Conservation (phyloP, 345 rosid species). For the Corchorus capsularis region DNA sequence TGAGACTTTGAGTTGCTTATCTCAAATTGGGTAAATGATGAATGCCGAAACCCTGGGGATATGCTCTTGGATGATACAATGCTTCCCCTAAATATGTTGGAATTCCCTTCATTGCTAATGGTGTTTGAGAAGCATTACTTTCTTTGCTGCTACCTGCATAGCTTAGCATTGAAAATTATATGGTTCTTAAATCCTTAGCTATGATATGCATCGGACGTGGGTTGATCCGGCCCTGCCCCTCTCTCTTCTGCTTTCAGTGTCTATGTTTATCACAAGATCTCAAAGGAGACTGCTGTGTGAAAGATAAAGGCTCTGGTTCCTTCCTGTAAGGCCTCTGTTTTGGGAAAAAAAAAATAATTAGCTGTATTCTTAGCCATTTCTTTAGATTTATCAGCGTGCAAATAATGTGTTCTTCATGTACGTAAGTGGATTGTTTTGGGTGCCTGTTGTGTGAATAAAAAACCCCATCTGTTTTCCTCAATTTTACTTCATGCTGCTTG, state of each 20-base stretch:
- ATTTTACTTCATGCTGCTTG: neutral
- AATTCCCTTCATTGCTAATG: neutral
- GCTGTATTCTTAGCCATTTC: slow-evolving; percentile 41
- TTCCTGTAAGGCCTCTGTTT: slow-evolving; percentile 41
- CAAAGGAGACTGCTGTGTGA: slow-evolving; percentile 37
- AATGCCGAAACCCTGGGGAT: neutral
- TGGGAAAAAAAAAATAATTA: slow-evolving; percentile 18
- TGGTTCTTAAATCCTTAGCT: slow-evolving; percentile 13
- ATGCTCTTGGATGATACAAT: neutral
- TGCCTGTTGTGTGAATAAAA: slow-evolving; percentile 53
- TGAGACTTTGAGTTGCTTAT: neutral
- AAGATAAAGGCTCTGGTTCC: slow-evolving; percentile 29
- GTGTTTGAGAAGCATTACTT: neutral
- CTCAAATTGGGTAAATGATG: neutral
- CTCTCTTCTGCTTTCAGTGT: slow-evolving; percentile 25
- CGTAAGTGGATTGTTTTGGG: slow-evolving; percentile 43
- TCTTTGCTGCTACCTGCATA: neutral
- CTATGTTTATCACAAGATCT: slow-evolving; percentile 31
- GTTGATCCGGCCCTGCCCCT: slow-evolving; percentile 16
- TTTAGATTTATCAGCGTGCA: slow-evolving; percentile 41
- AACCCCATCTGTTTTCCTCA: slow-evolving; percentile 32
- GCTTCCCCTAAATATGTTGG: slow-evolving; percentile 8
- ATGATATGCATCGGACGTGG: neutral
- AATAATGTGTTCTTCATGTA: slow-evolving; percentile 48
- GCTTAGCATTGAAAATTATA: neutral